Percentiles rank a stretch among this genome's conserved stretches.
Evolutionary conservation across 192 early-diverging fungal genomes (phyloP).

Genomic region (Funneliformis geosporum): DNA sequence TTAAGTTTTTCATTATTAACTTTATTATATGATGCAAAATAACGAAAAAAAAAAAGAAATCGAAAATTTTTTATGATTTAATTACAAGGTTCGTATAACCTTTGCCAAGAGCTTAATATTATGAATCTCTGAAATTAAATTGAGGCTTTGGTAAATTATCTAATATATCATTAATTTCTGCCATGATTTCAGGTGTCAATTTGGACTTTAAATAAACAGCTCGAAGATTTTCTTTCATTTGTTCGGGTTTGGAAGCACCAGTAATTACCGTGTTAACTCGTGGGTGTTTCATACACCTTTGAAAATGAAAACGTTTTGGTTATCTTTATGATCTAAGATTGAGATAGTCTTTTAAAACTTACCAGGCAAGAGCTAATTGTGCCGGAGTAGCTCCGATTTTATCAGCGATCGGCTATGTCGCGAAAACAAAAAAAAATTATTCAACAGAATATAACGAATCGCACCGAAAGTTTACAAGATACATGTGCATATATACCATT

Average conservation of each 20-base stretch:
- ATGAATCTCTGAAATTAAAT: constrained; percentile 58
- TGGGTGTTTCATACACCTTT: constrained; percentile 63
- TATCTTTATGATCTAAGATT: neutral
- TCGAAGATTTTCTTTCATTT: constrained; percentile 75
- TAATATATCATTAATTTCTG: constrained; percentile 68
- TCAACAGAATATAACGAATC: neutral
- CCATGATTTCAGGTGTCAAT: constrained; percentile 70
- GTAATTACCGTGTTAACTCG: constrained; percentile 60
- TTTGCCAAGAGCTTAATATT: neutral
- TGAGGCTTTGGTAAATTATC: constrained; percentile 64
- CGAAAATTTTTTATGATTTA: too few species aligned
- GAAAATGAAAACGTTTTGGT: neutral
- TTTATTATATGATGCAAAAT: too few species aligned
- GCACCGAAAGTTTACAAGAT: neutral
- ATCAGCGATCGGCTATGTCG: constrained; percentile 58
- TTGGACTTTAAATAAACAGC: constrained; percentile 56
- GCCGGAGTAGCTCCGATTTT: constrained; percentile 59
- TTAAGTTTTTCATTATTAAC: too few species aligned
- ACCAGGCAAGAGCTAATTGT: constrained; percentile 77
- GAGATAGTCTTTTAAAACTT: neutral
- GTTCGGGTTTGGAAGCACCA: constrained; percentile 67
- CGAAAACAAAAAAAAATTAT: neutral
- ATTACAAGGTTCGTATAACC: too few species aligned
- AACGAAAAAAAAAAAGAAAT: too few species aligned
- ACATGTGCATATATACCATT: constrained; percentile 40